phyloP scores from a whole-genome alignment of 192 early-diverging fungal genomes.

The Gigaspora rosea region DNA sequence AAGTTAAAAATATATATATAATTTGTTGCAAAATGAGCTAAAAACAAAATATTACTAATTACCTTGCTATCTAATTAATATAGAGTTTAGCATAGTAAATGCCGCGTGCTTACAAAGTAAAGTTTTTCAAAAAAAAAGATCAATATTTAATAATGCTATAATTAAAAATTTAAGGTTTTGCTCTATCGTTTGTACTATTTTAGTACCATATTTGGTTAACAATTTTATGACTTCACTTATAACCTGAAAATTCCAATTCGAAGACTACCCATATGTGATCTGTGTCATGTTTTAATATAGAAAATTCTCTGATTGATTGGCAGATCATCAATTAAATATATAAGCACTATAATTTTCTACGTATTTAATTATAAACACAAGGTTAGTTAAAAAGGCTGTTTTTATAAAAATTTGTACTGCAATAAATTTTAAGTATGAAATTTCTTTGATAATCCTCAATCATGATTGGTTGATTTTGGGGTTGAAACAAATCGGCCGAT shows the following conservation, averaged over 20 bases:
- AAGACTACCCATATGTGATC: neutral
- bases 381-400: too few relatives aligned
- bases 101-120: neutral
- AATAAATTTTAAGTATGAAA: too few relatives aligned
- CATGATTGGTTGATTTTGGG: too few relatives aligned
- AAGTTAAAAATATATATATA: too few relatives aligned
- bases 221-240: neutral
- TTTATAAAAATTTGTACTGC: too few relatives aligned
- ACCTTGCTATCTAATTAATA: neutral
- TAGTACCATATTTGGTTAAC: neutral
- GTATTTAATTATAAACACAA: too few relatives aligned
- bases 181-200: neutral
- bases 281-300: neutral
- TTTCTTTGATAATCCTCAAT: too few relatives aligned
- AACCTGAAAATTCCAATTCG: neutral
- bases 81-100: neutral
- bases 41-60: neutral
- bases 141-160: neutral
- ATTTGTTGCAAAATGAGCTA: neutral
- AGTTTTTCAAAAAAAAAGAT: neutral
- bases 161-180: too few relatives aligned
- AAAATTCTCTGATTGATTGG: too few relatives aligned
- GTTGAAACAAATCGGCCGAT: too few relatives aligned
- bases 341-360: too few relatives aligned
- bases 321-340: too few relatives aligned